A percentile compares a stretch with the other conserved stretches of the same genome.
These are phyloP conservation scores for Emmonsia crescens DNA, from an alignment of 2,329 filamentous ascomycete genomes.

Conservation along the genomic window DNA sequence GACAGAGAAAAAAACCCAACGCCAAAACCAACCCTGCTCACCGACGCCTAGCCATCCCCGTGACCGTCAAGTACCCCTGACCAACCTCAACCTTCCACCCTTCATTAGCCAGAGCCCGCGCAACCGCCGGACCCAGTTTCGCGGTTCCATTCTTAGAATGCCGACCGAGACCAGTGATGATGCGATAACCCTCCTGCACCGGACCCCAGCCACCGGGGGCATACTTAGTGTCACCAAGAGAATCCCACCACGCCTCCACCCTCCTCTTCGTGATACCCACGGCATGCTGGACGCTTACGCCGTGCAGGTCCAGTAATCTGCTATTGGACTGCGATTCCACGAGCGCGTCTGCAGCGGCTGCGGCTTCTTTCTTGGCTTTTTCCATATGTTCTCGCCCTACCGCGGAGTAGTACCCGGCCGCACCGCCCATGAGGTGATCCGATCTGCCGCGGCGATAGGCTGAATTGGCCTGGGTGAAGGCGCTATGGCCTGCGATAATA, in stretches of 20 bases:
- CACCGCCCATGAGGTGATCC: conserved; percentile 62
- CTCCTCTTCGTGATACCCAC: conserved; percentile 62
- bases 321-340: conserved; percentile 56
- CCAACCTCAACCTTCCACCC: conserved; percentile 73
- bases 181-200: conserved; percentile 50
- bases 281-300: conserved; percentile 69
- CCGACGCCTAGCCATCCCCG: conserved; percentile 39
- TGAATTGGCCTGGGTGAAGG: conserved; percentile 47
- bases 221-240: conserved; percentile 54
- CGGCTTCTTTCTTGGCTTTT: conserved; percentile 47
- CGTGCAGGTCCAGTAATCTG: conserved; percentile 65
- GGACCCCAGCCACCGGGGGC: conserved; percentile 33
- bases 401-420: conserved; percentile 64
- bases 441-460: conserved; percentile 55
- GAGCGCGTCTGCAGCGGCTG: conserved; percentile 57
- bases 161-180: conserved; percentile 70
- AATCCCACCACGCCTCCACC: conserved; percentile 65
- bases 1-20: not conserved
- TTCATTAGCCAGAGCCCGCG: conserved; percentile 59
- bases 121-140: conserved; percentile 69
- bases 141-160: conserved; percentile 70
- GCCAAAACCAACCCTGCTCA: conserved; percentile 10
- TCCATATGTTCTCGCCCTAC: conserved; percentile 55
- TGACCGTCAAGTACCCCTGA: conserved; percentile 60
- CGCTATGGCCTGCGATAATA: conserved; percentile 37